phyloP scores from a whole-genome alignment of 2,329 filamentous ascomycete genomes.

The Colletotrichum sp. region DNA sequence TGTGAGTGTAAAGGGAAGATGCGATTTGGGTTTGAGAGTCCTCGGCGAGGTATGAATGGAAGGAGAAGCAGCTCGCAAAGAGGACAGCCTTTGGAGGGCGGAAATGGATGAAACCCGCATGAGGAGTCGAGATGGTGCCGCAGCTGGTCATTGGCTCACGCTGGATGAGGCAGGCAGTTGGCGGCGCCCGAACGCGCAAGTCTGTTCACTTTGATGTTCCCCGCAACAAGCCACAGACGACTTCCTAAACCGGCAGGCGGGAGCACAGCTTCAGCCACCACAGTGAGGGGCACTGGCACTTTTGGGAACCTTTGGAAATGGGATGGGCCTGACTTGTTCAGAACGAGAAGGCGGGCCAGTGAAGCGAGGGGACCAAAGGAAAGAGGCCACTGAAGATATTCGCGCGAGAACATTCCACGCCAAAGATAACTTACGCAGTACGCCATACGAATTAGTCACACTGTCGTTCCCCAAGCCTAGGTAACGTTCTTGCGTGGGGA shows the following conservation, averaged over 20 bases:
- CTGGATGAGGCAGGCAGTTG: constrained; percentile 15
- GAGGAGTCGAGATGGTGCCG: constrained; percentile 18
- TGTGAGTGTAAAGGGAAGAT: not conserved
- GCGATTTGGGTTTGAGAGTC: not conserved
- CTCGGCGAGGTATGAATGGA: constrained; percentile 5
- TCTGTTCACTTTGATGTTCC: not conserved
- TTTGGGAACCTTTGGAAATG: constrained; percentile 14
- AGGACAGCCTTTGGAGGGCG: constrained; percentile 37
- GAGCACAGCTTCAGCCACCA: constrained; percentile 7
- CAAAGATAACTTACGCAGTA: not conserved
- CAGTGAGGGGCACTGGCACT: constrained; percentile 14
- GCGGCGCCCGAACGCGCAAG: not conserved
- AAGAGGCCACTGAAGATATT: not conserved
- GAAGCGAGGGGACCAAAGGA: not conserved
- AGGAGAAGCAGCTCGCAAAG: constrained; percentile 21
- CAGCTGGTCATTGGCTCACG: constrained; percentile 16
- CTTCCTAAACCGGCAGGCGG: not conserved
- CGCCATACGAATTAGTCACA: not conserved
- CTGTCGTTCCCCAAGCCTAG: not conserved
- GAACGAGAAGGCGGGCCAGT: constrained; percentile 3
- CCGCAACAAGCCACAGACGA: not conserved
- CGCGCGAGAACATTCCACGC: not conserved
- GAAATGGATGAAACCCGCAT: constrained; percentile 35
- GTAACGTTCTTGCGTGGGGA: not conserved
- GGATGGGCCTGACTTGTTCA: not conserved